Percentiles rank a stretch among this genome's conserved stretches.
Conservation (phyloP, 176 grass and related monocot species). For the Carex littledalei region DNA sequence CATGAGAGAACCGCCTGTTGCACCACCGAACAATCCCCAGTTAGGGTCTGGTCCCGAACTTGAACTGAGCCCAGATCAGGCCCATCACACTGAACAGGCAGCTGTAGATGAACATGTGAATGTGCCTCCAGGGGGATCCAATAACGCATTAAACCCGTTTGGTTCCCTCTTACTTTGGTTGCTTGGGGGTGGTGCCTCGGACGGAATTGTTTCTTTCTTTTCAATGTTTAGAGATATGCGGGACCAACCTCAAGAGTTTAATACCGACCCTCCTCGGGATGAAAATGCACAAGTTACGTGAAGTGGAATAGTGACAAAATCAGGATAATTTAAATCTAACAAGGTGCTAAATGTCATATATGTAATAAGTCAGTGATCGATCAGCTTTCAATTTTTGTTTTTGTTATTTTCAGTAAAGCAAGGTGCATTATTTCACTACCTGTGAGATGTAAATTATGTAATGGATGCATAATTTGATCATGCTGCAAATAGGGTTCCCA, state of each 20-base stretch:
- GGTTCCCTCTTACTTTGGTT: slow-evolving; percentile 67
- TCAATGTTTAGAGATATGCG: slow-evolving; percentile 80
- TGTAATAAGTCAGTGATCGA: slow-evolving; percentile 7
- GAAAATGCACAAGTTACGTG: slow-evolving; percentile 64
- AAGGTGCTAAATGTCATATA: slow-evolving; percentile 4
- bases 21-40: slow-evolving; percentile 24
- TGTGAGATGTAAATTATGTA: slow-evolving; percentile 17
- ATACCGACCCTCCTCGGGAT: slow-evolving; percentile 35
- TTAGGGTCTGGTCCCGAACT: slow-evolving; percentile 30
- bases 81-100: slow-evolving; percentile 30
- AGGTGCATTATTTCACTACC: background rate
- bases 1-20: slow-evolving; percentile 40
- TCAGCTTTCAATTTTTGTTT: background rate
- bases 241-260: slow-evolving; percentile 60
- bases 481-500: background rate
- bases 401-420: background rate
- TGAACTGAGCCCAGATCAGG: slow-evolving; percentile 27
- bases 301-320: background rate
- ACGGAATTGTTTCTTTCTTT: slow-evolving; percentile 90
- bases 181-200: slow-evolving; percentile 68
- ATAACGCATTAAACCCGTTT: slow-evolving; percentile 19
- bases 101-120: slow-evolving; percentile 14
- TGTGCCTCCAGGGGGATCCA: slow-evolving; percentile 2
- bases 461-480: background rate
- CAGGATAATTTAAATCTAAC: background rate